Percentiles rank a stretch among this genome's conserved stretches.
These are phyloP conservation scores for Aphanomyces invadans DNA, from an alignment of 352 stramenopile genomes.

Conservation along the genomic window DNA sequence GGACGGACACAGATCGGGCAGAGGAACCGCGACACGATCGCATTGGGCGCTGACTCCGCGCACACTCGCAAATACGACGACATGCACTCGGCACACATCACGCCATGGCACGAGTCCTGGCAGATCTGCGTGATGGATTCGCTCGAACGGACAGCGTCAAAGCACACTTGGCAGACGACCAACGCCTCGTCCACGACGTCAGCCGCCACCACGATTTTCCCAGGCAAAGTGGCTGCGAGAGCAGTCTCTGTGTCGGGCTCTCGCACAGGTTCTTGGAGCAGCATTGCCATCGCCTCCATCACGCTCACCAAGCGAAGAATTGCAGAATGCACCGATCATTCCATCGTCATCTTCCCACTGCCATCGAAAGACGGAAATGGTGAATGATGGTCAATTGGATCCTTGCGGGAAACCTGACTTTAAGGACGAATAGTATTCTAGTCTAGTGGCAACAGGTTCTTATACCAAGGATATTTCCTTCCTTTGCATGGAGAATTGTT, in stretches of 20 bases:
- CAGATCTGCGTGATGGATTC: conserved; percentile 7
- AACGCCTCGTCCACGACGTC: not conserved
- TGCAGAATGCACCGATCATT: no score
- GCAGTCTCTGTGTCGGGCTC: not conserved
- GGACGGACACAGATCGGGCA: conserved; percentile 19
- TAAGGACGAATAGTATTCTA: no score
- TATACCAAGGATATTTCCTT: no score
- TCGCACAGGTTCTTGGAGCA: not conserved
- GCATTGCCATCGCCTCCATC: not conserved
- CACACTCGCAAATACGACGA: conserved; percentile 5
- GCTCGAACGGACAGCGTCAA: not conserved
- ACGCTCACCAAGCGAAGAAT: no score
- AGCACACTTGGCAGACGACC: conserved; percentile 13
- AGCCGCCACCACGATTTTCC: not conserved
- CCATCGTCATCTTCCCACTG: no score
- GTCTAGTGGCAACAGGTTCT: no score
- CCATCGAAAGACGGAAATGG: no score
- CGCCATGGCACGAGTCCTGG: conserved; percentile 4
- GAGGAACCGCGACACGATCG: not conserved
- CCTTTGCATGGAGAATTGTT: no score
- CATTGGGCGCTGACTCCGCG: not conserved
- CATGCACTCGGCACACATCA: conserved; percentile 17
- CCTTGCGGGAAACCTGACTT: no score
- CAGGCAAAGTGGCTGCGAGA: not conserved
- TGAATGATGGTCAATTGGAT: no score